These are phyloP conservation scores for Sporothrix schenckii DNA, from an alignment of 2,329 filamentous ascomycete species.

Conservation along the genomic window DNA sequence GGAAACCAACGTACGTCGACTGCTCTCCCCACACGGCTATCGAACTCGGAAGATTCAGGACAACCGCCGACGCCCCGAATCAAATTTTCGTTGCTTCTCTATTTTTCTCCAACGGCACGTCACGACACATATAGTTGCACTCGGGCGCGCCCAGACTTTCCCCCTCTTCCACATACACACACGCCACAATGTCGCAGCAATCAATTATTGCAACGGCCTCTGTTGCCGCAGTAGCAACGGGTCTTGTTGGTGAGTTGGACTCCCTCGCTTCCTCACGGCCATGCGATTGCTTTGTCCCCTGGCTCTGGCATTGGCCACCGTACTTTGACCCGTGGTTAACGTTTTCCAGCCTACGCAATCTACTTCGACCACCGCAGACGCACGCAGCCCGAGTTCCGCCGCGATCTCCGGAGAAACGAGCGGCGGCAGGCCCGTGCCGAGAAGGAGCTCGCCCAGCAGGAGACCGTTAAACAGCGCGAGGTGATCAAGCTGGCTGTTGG, in stretches of 20 bases:
- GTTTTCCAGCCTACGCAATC: slow-evolving; percentile 59
- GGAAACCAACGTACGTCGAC: background rate
- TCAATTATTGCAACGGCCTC: slow-evolving; percentile 63
- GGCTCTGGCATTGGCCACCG: background rate
- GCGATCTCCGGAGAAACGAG: slow-evolving; percentile 72
- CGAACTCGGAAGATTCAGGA: slow-evolving; percentile 20
- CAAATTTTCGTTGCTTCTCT: background rate
- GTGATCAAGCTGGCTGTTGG: slow-evolving; percentile 75
- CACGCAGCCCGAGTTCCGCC: slow-evolving; percentile 66
- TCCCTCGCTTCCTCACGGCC: background rate
- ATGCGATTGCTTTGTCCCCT: background rate
- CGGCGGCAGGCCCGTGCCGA: slow-evolving; percentile 70
- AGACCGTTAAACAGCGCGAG: slow-evolving; percentile 68
- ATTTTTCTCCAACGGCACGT: background rate
- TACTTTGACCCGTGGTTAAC: background rate
- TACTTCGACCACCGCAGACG: slow-evolving; percentile 72
- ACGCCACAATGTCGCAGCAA: slow-evolving; percentile 57
- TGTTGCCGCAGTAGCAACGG: slow-evolving; percentile 63
- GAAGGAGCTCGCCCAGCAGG: slow-evolving; percentile 71
- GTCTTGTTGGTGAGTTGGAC: slow-evolving; percentile 57
- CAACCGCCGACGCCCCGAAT: slow-evolving; percentile 5
- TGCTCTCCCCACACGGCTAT: background rate
- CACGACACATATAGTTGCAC: background rate
- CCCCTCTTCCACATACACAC: slow-evolving; percentile 12
- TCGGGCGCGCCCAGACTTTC: background rate